A percentile compares a stretch with the other conserved stretches of the same genome.
Conservation (phyloP, 2,329 filamentous ascomycete species). For the Nemania sp. region DNA sequence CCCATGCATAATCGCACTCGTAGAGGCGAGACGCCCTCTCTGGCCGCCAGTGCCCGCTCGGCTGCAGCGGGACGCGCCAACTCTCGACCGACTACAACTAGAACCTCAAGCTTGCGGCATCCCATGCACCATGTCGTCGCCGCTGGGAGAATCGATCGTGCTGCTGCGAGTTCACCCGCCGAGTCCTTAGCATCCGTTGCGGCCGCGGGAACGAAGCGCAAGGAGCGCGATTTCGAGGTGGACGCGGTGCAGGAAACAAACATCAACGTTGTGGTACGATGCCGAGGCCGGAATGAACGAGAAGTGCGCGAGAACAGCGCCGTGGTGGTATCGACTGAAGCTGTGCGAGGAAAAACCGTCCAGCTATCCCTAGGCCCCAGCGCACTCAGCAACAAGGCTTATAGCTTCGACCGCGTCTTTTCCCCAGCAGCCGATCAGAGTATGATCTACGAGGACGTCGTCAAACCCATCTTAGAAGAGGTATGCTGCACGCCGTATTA, state of each 20-base stretch:
- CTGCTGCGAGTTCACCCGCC: conserved; percentile 67
- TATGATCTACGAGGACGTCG: conserved; percentile 94
- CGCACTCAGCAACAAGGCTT: conserved; percentile 92
- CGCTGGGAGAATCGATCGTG: conserved; percentile 41
- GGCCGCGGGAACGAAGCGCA: conserved; percentile 72
- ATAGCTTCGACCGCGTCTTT: conserved; percentile 96
- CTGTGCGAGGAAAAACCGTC: conserved; percentile 81
- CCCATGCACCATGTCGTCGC: conserved; percentile 30
- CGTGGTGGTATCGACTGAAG: conserved; percentile 85
- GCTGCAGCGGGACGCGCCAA: conserved; percentile 29
- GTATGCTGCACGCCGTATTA: conserved; percentile 50
- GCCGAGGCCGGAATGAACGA: conserved; percentile 87
- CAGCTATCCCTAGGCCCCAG: conserved; percentile 91
- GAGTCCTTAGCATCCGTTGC: conserved; percentile 66
- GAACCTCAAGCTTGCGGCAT: conserved; percentile 34
- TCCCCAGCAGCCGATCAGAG: conserved; percentile 91
- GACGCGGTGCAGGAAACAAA: conserved; percentile 82
- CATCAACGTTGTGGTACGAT: conserved; percentile 96
- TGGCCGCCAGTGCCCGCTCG: conserved; percentile 30
- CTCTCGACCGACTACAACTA: conserved; percentile 30
- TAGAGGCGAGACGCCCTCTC: conserved; percentile 38
- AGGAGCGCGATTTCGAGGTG: conserved; percentile 80
- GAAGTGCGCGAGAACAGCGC: conserved; percentile 94
- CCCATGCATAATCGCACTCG: conserved; percentile 40
- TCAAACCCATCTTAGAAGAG: conserved; percentile 90